These are phyloP conservation scores for Cystobasidium ongulense DNA, from an alignment of 768 basidiomycete genomes.

Conservation along the genomic window DNA sequence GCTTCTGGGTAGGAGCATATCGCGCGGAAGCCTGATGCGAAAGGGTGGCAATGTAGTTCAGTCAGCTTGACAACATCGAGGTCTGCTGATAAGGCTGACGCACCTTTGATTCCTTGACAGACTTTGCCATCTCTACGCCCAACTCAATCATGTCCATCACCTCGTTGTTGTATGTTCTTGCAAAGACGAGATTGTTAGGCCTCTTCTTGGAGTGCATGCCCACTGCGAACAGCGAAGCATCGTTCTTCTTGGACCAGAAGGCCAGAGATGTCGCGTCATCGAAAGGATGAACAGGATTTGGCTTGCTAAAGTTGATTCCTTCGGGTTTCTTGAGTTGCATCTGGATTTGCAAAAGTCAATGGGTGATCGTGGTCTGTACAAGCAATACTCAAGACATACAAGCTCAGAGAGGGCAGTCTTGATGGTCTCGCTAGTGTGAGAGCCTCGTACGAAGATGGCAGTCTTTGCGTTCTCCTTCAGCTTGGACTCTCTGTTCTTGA, in stretches of 20 bases:
- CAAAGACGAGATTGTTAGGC: slow-evolving; percentile 75
- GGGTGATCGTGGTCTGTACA: not conserved
- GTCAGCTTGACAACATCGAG: not conserved
- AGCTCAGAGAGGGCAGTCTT: slow-evolving; percentile 78
- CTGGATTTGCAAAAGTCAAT: slow-evolving; percentile 47
- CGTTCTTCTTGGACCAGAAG: slow-evolving; percentile 91
- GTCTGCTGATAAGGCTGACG: slow-evolving; percentile 37
- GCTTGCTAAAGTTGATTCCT: slow-evolving; percentile 85
- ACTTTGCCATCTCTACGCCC: slow-evolving; percentile 69
- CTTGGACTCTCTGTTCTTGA: slow-evolving; percentile 79
- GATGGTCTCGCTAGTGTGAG: slow-evolving; percentile 71
- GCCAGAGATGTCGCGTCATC: slow-evolving; percentile 73
- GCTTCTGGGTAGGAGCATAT: slow-evolving; percentile 78
- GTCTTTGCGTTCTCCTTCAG: slow-evolving; percentile 72
- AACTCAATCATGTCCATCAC: slow-evolving; percentile 93
- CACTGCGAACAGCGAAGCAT: slow-evolving; percentile 79
- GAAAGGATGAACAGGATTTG: slow-evolving; percentile 83
- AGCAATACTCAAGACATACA: slow-evolving; percentile 50
- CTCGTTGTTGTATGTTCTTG: slow-evolving; percentile 72
- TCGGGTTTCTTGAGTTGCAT: slow-evolving; percentile 89
- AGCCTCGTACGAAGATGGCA: slow-evolving; percentile 81
- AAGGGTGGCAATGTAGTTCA: not conserved
- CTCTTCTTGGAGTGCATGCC: slow-evolving; percentile 91
- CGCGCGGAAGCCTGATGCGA: slow-evolving; percentile 61
- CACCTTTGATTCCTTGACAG: slow-evolving; percentile 79